These are phyloP conservation scores for Exophiala sp. DNA, from an alignment of 2,329 filamentous ascomycete species.

Conservation along the genomic window DNA sequence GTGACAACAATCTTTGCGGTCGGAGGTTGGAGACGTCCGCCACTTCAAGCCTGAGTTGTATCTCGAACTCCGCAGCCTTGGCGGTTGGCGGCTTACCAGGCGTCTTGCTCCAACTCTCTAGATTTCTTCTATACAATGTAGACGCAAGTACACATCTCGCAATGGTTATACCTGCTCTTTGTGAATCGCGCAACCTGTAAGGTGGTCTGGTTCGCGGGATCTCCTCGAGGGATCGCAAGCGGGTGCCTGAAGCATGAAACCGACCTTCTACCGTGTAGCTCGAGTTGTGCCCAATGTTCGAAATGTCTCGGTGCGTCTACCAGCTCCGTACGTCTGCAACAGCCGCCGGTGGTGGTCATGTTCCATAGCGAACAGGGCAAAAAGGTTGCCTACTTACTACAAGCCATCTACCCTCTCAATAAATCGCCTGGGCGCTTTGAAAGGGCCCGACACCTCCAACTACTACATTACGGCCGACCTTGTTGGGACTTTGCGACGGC, in stretches of 20 bases:
- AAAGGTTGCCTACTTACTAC: slow-evolving; percentile 2
- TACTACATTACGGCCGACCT: slow-evolving; percentile 13
- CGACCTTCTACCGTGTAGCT: not conserved
- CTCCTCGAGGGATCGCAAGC: not conserved
- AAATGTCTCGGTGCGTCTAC: not conserved
- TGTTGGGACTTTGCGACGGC: slow-evolving; percentile 1
- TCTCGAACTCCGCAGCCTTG: too few species aligned
- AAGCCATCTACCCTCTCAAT: not conserved
- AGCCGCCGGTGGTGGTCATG: slow-evolving; percentile 1
- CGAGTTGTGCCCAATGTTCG: not conserved
- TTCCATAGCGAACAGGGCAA: not conserved
- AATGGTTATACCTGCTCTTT: too few species aligned
- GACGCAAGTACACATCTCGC: too few species aligned
- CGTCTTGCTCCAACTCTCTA: too few species aligned
- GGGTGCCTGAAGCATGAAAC: not conserved
- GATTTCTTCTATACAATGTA: too few species aligned
- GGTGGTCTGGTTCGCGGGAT: too few species aligned
- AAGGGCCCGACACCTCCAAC: not conserved
- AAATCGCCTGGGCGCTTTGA: not conserved
- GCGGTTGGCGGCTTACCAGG: too few species aligned
- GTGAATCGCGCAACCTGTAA: too few species aligned
- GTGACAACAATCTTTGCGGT: too few species aligned
- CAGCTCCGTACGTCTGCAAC: not conserved
- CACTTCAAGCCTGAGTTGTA: too few species aligned
- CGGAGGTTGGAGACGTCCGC: too few species aligned